Base-by-base conservation (phyloP, 2,329 filamentous ascomycete genomes). In the Aspergillus novoparasiticus region DNA sequence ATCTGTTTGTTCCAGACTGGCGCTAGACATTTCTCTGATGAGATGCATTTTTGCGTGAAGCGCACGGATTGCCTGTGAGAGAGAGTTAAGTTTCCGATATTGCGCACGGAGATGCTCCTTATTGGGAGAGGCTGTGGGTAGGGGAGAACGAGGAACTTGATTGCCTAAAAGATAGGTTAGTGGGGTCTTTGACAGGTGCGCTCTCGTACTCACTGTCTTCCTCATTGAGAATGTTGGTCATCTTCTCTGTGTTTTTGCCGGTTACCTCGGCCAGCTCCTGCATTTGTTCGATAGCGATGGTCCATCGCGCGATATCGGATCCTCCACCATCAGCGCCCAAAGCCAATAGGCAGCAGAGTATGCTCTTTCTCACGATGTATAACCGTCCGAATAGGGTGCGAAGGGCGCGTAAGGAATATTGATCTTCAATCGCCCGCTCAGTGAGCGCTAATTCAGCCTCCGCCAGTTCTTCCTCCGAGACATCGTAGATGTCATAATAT, bases 1-100 rank as follows among this genome's bases (percentile, higher is more conserved):
- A 65, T 81, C 87, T 43, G 91, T 88, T 69, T 90, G 88, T 71
- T 96, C 91, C 32, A 97, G 79, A 50, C 88, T 88, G 64, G 87
- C 87, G 73, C 92, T 92, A 0, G 93, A 96, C 76, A 97, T 93
- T 76, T 99, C 95, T 57, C 93, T 89, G 60, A 98, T 81, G 9
- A 99, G 84, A 64, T 96, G 93, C 81, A 99, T 88, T 78, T 98
- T 99, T 41, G 95, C 95, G 78, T 98, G 94, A 56, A 99, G 84
- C 12, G 92, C 92, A 32, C 94, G 89, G 65, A 98, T 96, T 19
- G 93, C 94, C 60, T 93, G 92, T 0, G 93, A 97, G 39, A 99
- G 84, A 1, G 91, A 91, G 72, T 92, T 93, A 48, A 99, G 87
- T 74, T 96, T 94, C 64, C 93, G 90, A 62, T 97, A 86, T 75